Evolutionary conservation across 2,329 filamentous ascomycete genomes (phyloP).

Genomic region (Sphaerulina populicola): DNA sequence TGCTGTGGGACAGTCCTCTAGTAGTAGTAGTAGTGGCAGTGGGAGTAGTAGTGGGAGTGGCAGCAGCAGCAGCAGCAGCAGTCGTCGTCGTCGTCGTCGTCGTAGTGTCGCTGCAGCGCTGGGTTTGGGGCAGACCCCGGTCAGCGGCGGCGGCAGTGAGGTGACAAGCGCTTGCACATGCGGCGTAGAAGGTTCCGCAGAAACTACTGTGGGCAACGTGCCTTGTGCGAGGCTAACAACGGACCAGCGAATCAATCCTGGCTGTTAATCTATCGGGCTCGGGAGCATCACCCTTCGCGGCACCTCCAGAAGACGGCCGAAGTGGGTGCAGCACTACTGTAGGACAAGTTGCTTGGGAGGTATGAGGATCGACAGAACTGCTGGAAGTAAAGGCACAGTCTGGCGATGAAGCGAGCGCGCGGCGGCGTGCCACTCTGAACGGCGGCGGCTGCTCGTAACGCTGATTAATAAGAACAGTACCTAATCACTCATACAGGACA

Average conservation of each 20-base stretch:
- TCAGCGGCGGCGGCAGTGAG: conserved; percentile 16
- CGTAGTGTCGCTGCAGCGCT: conserved; percentile 13
- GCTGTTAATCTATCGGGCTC: conserved; percentile 27
- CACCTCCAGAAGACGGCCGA: conserved; percentile 1
- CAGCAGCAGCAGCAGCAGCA: too few relatives aligned
- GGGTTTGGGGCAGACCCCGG: conserved; percentile 9
- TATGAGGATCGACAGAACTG: conserved; percentile 4
- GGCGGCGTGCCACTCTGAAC: too few relatives aligned
- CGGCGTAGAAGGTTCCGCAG: conserved; percentile 16
- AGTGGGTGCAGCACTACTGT: background rate
- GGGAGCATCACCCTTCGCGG: conserved; percentile 22
- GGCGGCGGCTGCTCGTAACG: too few relatives aligned
- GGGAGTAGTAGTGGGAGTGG: too few relatives aligned
- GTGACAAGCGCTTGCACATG: conserved; percentile 20
- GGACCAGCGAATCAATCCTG: conserved; percentile 24
- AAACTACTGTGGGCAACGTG: conserved; percentile 20
- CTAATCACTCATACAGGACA: too few relatives aligned
- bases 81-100: too few relatives aligned
- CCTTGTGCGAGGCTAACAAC: conserved; percentile 21
- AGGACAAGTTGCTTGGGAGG: background rate
- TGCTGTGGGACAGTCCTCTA: conserved; percentile 3
- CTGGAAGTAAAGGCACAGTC: too few relatives aligned
- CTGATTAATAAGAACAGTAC: too few relatives aligned
- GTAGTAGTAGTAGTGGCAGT: too few relatives aligned
- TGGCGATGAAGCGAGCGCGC: too few relatives aligned